These are phyloP conservation scores for Nakazawaea sp. DNA, from an alignment of 805 yeast species.

Conservation along the genomic window DNA sequence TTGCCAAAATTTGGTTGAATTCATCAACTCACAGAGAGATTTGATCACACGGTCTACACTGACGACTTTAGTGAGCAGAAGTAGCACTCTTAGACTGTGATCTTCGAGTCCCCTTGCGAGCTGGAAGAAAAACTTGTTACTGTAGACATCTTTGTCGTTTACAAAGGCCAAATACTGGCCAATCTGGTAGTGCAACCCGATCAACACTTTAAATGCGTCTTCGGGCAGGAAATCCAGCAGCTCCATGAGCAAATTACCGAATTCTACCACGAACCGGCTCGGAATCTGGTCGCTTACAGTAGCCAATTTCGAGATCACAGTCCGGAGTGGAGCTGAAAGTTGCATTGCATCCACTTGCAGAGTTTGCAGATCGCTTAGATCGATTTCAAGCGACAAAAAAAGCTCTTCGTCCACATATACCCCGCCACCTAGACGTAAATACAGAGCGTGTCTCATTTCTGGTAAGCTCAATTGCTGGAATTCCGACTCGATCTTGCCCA, in stretches of 20 bases:
- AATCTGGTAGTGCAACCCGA: conserved; percentile 2
- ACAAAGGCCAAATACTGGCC: neutral
- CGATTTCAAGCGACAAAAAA: neutral
- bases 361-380: conserved; percentile 3
- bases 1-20: neutral
- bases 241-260: neutral
- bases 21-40: neutral
- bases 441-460: conserved; percentile 1
- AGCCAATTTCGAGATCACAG: conserved; percentile 1
- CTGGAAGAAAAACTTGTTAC: conserved; percentile 3
- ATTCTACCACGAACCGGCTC: neutral
- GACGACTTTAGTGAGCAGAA: neutral
- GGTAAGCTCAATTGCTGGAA: neutral
- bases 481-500: conserved; percentile 6
- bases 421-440: conserved; percentile 1
- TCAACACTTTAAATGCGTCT: conserved; percentile 5
- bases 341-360: neutral
- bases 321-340: neutral
- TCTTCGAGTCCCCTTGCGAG: conserved; percentile 7
- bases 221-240: neutral
- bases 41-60: neutral
- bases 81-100: conserved; percentile 2
- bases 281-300: conserved; percentile 3
- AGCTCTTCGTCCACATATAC: conserved; percentile 4
- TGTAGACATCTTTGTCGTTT: conserved; percentile 1